phyloP scores from a whole-genome alignment of 345 rosid genomes.

The Eucalyptus pauciflora region DNA sequence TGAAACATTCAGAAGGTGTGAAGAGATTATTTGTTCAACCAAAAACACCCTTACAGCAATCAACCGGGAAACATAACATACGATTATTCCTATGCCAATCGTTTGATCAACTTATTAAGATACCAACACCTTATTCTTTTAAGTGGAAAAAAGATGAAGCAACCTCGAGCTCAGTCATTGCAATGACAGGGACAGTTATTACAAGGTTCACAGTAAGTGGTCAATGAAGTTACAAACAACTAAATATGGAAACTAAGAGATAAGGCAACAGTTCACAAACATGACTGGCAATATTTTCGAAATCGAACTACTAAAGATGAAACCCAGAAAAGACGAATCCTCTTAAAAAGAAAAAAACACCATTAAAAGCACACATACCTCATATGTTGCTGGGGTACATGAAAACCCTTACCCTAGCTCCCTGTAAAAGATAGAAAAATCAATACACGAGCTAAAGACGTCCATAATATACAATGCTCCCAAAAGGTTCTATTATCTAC shows the following conservation, averaged over 20 bases:
- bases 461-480: background rate
- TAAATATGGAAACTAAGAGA: background rate
- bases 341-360: background rate
- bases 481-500: background rate
- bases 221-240: background rate
- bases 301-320: background rate
- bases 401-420: conserved; percentile 79
- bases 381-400: conserved; percentile 92
- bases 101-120: background rate
- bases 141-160: background rate
- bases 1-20: background rate
- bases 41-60: background rate
- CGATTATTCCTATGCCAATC: background rate
- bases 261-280: background rate
- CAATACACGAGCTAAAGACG: background rate
- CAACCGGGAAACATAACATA: background rate
- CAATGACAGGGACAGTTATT: background rate
- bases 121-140: background rate
- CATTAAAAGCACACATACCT: conserved; percentile 23
- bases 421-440: conserved; percentile 20
- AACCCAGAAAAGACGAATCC: background rate
- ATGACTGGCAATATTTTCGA: background rate
- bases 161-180: background rate
- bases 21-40: background rate
- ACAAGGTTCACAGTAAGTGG: background rate